Evolutionary conservation across 2,329 filamentous ascomycete genomes (phyloP).

Genomic region (Aspergillus jensenii): DNA sequence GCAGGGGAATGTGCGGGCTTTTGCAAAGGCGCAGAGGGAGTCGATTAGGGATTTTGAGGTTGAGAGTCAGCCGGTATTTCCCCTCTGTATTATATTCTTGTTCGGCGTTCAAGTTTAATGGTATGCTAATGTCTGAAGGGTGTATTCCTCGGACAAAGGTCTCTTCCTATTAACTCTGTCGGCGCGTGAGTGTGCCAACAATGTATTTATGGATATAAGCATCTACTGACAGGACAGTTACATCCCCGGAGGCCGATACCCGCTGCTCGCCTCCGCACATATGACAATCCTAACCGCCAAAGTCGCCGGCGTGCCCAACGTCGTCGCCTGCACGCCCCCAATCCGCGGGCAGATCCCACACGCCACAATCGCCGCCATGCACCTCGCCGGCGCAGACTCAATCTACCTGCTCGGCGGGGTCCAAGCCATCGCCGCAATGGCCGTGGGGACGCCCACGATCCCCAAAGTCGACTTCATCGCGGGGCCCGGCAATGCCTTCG

Average conservation of each 20-base stretch:
- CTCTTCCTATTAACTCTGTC: constrained; percentile 48
- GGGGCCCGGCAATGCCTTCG: constrained; percentile 56
- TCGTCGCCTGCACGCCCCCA: constrained; percentile 54
- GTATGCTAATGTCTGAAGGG: constrained; percentile 25
- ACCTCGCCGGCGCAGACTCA: constrained; percentile 51
- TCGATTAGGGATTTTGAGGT: constrained; percentile 53
- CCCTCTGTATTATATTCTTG: background rate
- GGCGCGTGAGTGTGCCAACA: too few relatives aligned
- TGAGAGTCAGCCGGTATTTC: constrained; percentile 43
- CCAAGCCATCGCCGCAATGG: constrained; percentile 56
- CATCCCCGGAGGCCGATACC: constrained; percentile 55
- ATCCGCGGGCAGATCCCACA: constrained; percentile 50
- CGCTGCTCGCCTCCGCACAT: constrained; percentile 54
- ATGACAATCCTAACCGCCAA: constrained; percentile 59
- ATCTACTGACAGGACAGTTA: constrained; percentile 28
- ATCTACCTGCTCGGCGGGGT: constrained; percentile 54
- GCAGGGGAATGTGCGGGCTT: constrained; percentile 51
- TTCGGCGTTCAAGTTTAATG: background rate
- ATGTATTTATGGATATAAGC: background rate
- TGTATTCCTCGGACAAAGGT: constrained; percentile 53
- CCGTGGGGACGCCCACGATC: constrained; percentile 51
- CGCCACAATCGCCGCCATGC: constrained; percentile 53
- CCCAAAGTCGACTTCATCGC: constrained; percentile 54
- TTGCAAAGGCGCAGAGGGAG: constrained; percentile 50
- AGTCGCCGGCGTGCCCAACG: constrained; percentile 52